These are phyloP conservation scores for Penicillium flavigenum DNA, from an alignment of 495 filamentous ascomycete species.

Conservation along the genomic window DNA sequence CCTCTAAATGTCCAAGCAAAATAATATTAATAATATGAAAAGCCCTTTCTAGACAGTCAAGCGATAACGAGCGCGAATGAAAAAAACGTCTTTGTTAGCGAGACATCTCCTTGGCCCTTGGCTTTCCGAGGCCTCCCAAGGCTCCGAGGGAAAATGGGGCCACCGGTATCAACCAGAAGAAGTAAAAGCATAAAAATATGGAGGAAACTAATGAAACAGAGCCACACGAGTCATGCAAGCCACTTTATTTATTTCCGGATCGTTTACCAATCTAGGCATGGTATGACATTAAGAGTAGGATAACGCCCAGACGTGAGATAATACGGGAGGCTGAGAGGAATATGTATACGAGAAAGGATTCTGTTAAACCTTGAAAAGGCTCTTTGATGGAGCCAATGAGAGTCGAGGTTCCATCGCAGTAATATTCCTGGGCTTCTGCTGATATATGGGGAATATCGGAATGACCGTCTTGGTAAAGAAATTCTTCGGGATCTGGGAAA, in stretches of 20 bases:
- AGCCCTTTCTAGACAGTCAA: not conserved
- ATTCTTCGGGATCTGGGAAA: not conserved
- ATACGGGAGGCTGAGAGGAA: not conserved
- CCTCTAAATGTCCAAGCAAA: not conserved
- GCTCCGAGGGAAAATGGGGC: constrained; percentile 5
- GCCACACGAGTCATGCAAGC: constrained; percentile 30
- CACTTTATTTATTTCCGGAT: constrained; percentile 15
- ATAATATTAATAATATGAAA: not conserved
- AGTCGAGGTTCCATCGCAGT: constrained; percentile 4
- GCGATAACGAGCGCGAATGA: constrained; percentile 1
- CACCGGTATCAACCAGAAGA: not conserved
- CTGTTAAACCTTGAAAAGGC: not conserved
- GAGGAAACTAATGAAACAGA: not conserved
- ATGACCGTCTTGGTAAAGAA: not conserved
- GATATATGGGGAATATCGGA: constrained; percentile 10
- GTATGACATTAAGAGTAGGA: not conserved
- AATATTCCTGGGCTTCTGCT: constrained; percentile 7
- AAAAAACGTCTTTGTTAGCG: constrained; percentile 3
- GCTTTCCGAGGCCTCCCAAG: not conserved
- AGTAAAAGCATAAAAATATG: not conserved
- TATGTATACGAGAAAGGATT: not conserved
- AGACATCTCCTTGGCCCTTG: constrained; percentile 5
- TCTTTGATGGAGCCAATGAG: constrained; percentile 4
- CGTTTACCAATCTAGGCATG: constrained; percentile 9
- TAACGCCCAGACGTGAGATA: not conserved